phyloP scores from a whole-genome alignment of 495 filamentous ascomycete genomes.

The Neurospora terricola region DNA sequence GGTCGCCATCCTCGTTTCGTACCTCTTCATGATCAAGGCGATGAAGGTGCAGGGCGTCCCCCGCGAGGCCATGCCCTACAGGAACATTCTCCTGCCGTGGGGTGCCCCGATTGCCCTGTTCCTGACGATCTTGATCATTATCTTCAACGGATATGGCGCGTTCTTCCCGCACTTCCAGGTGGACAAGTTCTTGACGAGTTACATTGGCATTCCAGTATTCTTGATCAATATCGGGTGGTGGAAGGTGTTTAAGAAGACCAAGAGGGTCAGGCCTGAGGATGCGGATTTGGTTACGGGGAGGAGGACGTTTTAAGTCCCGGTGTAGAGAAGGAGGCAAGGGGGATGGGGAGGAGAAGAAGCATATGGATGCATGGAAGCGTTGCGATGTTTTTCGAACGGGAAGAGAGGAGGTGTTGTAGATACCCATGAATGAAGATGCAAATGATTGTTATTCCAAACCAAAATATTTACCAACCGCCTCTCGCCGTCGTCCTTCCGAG shows the following conservation, averaged over 20 bases:
- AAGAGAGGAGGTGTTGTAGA: not conserved
- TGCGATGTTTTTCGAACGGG: not conserved
- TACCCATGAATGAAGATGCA: not conserved
- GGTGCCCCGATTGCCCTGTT: slow-evolving; percentile 59
- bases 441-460: not conserved
- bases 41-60: slow-evolving; percentile 64
- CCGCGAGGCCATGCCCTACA: slow-evolving; percentile 55
- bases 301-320: slow-evolving; percentile 4
- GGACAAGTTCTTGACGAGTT: slow-evolving; percentile 71
- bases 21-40: slow-evolving; percentile 69
- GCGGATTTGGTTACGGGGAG: slow-evolving; percentile 20
- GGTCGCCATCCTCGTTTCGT: slow-evolving; percentile 75
- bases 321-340: not conserved
- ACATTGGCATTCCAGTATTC: slow-evolving; percentile 74
- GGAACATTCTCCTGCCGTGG: slow-evolving; percentile 56
- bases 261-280: slow-evolving; percentile 21
- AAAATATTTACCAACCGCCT: not conserved
- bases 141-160: slow-evolving; percentile 61
- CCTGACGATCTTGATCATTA: slow-evolving; percentile 65
- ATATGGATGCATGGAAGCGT: not conserved
- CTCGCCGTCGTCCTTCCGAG: not conserved
- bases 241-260: slow-evolving; percentile 25
- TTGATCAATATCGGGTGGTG: slow-evolving; percentile 36
- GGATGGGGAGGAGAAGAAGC: not conserved
- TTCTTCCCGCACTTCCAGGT: slow-evolving; percentile 51